Evolutionary conservation across 768 basidiomycete genomes (phyloP), one percentile per base, ranked within the genome.

Genomic region (Phylloporus rhodoxanthus): DNA sequence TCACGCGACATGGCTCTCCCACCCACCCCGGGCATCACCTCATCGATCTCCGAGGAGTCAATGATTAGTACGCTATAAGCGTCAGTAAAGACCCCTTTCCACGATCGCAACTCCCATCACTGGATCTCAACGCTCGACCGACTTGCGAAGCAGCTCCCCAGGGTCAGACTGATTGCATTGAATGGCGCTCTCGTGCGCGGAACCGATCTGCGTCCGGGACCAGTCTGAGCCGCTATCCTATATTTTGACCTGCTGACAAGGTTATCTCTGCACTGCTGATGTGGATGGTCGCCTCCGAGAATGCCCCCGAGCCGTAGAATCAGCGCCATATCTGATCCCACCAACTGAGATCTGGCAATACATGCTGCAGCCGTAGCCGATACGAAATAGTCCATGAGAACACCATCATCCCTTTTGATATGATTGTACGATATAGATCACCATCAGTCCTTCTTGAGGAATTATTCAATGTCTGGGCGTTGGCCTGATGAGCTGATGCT

Each of bases 21-120:
- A 34, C 28, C 57, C 34, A 39, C 52, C 38, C 47, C 50, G 50
- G 57, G 48, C 55, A 52, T 47, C 32, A 44, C 40, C 26, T 45
- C 53, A 45, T 55, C 34, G 52, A 65, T 57, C 57, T 63, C 63
- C 62, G 62, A 63, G 62, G 62, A 63, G 50, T 54, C 53, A 14
- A 39, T 52, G 51, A 46, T 43, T 8, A 25, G 48, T 37, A 41
- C 43, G 33, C 32, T 19, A 34, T 52, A 34, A 53, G 30, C 41
- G 30, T 45, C 48, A 46, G 55, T 38, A 50, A 51, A 21, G 26
- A n/a, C 14, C 17, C 14, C 45, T 36, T 43, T 46, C 36, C 51
- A 50, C 43, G 50, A 55, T 63, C 44, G 21, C 54, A 51, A 34
- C 36, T 28, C 47, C 38, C 32, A 48, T 55, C 45, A 30, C 14